Evolutionary conservation across 1,284 basidiomycete species (phyloP).

Genomic region (Apiotrichum gracile): DNA sequence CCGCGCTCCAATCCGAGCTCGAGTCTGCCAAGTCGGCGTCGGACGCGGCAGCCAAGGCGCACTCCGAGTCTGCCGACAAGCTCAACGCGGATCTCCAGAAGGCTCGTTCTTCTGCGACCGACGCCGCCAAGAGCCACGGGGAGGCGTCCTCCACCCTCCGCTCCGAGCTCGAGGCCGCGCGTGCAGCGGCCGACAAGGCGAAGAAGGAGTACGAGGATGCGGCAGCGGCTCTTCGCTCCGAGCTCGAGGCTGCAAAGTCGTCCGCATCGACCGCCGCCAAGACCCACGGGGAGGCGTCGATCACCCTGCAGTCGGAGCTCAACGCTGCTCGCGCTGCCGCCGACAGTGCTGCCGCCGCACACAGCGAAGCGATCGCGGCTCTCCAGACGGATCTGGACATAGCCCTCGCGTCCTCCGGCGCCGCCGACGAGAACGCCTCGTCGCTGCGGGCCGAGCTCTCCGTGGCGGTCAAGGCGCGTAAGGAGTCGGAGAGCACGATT

Average conservation of each 20-base stretch:
- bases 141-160: background rate
- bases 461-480: background rate
- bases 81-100: too few species aligned
- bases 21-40: too few species aligned
- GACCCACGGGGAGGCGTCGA: constrained; percentile 3
- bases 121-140: background rate
- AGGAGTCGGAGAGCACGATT: constrained; percentile 2
- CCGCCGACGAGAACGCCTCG: constrained; percentile 1
- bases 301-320: background rate
- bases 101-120: too few species aligned
- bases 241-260: constrained; percentile 1
- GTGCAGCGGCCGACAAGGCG: background rate
- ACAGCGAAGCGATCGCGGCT: background rate
- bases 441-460: constrained; percentile 5
- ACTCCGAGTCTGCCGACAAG: too few species aligned
- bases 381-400: constrained; percentile 7
- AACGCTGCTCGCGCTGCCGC: background rate
- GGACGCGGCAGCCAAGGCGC: background rate
- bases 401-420: background rate
- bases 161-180: constrained; percentile 2
- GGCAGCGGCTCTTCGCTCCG: background rate
- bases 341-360: background rate
- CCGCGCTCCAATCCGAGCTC: background rate
- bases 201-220: constrained; percentile 1
- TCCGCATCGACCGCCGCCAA: background rate